Evolutionary conservation across 2,329 filamentous ascomycete species (phyloP), one percentile per base, ranked within the genome.

Genomic region (Dactylellina drechsleri): DNA sequence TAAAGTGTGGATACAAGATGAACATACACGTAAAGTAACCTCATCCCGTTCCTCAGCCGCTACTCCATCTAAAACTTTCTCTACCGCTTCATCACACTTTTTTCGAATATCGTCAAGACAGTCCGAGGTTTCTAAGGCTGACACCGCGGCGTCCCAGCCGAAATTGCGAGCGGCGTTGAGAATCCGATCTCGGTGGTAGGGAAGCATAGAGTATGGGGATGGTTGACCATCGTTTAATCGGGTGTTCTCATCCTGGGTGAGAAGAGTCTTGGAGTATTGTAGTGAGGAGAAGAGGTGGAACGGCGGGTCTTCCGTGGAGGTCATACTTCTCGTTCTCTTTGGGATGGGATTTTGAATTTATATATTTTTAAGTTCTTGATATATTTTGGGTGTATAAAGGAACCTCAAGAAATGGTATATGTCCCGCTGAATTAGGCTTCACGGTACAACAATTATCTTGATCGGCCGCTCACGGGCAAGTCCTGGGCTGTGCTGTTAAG

Each of bases 151-250:
- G 0, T 81, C 78, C 87, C 87, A 90, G 5, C 82, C 79, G 83
- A 87, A 90, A 77, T 89, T 81, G 2, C 79, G 81, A 4, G 87
- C 87, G 13, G 87, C 88, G 67, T 83, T 86, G n/a, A 92, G 84
- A 80, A 97, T 86, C 62, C 93, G 90, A 80, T 93, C 90, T 53
- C 88, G 87, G 81, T 97, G 93, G 78, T 90, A 89, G 70, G 88
- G 85, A 15, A 95, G 86, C 85, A 96, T 92, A 81, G 96, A 96
- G 78, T 92, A 89, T 0, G 89, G 87, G 7, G 88, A 91, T 5
- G 83, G 80, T 26, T 84, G 82, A 26, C 53, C 53, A 23, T 36
- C 52, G 56, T 66, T 49, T n/a, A 71, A 23, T 8, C 4, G n/a
- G 8, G 66, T 71, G 45, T 76, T 76, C 28, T 62, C 72, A 18